These are phyloP conservation scores for Talaromyces nanjingensis DNA, from an alignment of 495 filamentous ascomycete species.

Conservation along the genomic window DNA sequence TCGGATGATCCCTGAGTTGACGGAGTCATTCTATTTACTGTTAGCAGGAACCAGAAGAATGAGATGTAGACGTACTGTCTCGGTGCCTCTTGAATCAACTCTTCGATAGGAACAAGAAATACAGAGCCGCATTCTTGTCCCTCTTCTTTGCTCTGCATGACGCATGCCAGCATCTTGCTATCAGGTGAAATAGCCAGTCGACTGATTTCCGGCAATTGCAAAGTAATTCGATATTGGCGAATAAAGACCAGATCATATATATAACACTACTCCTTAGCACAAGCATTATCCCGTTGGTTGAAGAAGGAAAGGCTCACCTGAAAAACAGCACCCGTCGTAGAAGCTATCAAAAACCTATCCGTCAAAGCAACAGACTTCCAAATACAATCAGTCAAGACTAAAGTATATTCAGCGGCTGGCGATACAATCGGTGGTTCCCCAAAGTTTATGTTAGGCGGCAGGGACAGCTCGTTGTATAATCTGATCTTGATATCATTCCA, in stretches of 20 bases:
- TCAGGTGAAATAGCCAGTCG: slow-evolving; percentile 25
- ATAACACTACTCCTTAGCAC: slow-evolving; percentile 2
- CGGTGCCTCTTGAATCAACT: not conserved
- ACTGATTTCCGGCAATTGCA: slow-evolving; percentile 13
- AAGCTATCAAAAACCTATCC: slow-evolving; percentile 5
- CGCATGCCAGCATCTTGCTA: slow-evolving; percentile 17
- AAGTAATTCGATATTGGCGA: not conserved
- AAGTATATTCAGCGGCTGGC: not conserved
- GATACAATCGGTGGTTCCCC: not conserved
- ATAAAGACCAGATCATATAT: slow-evolving; percentile 1
- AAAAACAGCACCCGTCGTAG: slow-evolving; percentile 9
- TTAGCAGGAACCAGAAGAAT: not conserved
- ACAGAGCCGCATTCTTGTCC: slow-evolving; percentile 2
- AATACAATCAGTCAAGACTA: not conserved
- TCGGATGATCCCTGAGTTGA: not conserved
- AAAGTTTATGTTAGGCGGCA: not conserved
- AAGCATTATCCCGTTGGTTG: too few species aligned
- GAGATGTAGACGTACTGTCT: slow-evolving; percentile 1
- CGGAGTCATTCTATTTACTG: not conserved
- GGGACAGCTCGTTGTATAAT: slow-evolving; percentile 21
- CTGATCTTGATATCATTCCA: slow-evolving; percentile 23
- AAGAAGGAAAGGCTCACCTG: too few species aligned
- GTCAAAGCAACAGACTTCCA: slow-evolving; percentile 7
- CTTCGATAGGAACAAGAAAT: slow-evolving; percentile 4
- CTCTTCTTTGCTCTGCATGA: slow-evolving; percentile 11